Evolutionary conservation across 2,329 filamentous ascomycete genomes (phyloP).

Genomic region (Aspergillus ustus): DNA sequence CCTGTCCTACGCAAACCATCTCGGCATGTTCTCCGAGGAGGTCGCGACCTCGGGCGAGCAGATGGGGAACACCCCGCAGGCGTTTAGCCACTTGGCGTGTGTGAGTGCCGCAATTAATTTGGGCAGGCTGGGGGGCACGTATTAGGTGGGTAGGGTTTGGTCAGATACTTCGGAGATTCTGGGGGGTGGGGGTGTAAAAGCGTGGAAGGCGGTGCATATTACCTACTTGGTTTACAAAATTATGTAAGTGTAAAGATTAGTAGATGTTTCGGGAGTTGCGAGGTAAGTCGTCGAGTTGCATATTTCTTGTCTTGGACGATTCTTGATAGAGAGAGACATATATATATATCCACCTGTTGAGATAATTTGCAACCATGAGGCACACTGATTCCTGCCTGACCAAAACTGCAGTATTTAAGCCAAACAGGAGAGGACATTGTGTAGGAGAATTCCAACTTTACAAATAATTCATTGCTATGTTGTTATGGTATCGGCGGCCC

Average conservation of each 20-base stretch:
- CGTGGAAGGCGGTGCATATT: too few species aligned
- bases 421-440: neutral
- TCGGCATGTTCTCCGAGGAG: conserved; percentile 79
- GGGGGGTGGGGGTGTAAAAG: too few species aligned
- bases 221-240: too few species aligned
- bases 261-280: too few species aligned
- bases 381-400: neutral
- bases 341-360: too few species aligned
- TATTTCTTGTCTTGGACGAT: too few species aligned
- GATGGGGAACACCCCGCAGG: conserved; percentile 78
- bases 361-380: too few species aligned
- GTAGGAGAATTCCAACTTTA: neutral
- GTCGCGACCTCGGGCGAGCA: conserved; percentile 76
- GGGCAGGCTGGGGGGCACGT: neutral
- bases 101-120: neutral
- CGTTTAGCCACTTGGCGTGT: conserved; percentile 68
- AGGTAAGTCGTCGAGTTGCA: too few species aligned
- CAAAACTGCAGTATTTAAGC: neutral
- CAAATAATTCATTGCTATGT: neutral
- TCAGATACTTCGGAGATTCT: neutral
- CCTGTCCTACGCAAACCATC: conserved; percentile 74
- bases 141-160: neutral
- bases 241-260: too few species aligned
- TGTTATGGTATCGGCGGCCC: neutral
- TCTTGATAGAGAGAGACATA: too few species aligned